Percentiles rank a stretch among this genome's conserved stretches.
These are phyloP conservation scores for Pestalotiopsis fici DNA, from an alignment of 2,329 filamentous ascomycete species.

Conservation along the genomic window DNA sequence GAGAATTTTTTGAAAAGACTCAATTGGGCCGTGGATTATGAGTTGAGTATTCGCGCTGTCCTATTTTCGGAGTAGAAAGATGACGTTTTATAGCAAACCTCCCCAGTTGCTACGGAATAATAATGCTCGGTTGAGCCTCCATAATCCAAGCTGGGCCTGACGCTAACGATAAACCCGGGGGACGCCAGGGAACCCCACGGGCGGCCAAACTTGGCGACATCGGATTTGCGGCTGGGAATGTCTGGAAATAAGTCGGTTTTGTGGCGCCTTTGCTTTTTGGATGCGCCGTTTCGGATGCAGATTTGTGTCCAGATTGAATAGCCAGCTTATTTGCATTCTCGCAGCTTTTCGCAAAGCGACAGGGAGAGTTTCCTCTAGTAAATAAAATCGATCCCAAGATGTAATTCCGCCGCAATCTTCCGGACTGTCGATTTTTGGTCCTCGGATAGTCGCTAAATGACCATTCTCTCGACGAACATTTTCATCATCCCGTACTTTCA, in stretches of 20 bases:
- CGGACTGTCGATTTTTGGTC: neutral
- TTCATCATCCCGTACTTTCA: neutral
- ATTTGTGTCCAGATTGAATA: neutral
- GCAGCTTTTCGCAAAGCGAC: neutral
- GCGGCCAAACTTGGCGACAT: neutral
- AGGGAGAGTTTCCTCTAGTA: neutral
- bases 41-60: neutral
- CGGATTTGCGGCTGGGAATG: neutral
- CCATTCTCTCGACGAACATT: neutral
- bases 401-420: neutral
- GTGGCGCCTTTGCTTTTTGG: neutral
- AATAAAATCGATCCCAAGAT: neutral
- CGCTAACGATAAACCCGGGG: neutral
- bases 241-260: neutral
- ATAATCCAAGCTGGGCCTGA: neutral
- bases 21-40: neutral
- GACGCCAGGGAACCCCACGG: neutral
- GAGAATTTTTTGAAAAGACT: no score
- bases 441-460: neutral
- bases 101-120: neutral
- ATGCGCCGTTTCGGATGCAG: neutral
- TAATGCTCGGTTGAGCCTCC: neutral
- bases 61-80: neutral
- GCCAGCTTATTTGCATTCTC: neutral
- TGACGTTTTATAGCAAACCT: conserved; percentile 4